Evolutionary conservation across 177 flowering plant genomes (phyloP), one percentile per base, ranked within the genome.

Genomic region (Vitis hybrid): DNA sequence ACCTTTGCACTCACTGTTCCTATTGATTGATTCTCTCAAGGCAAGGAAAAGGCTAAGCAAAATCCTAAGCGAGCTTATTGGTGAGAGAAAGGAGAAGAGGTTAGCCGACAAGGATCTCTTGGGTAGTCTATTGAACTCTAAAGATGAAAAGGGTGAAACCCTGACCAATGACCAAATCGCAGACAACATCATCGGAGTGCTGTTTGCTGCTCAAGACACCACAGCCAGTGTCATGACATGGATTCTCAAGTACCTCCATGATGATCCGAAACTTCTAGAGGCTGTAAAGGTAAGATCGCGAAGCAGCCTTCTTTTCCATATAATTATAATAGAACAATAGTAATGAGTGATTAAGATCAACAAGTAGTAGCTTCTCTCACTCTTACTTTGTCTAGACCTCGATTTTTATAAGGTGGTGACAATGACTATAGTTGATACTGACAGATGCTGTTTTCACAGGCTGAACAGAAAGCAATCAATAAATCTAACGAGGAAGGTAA

Each of bases 161-260:
- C 68, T 93, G 18, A 82, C 60, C 0, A 89, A 88, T 2, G 85
- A 87, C 13, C 94, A 93, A 71, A 89, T 95, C 52, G 82, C 92
- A 0, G 99, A 95, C 75, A 95, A 95, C 79, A 82, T 93, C 14
- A 90, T 95, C 34, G 99, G 99, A 26, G 97, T 88, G 2, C 78
- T 95, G 39, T 95, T 95, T 55, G 99, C 99, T 3, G 99, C 99
- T 14, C 94, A 87, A 66, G 99, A 95, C 68, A 95, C 99, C 0
- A 91, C 99, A 2, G 99, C 99, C 1, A 93, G 98, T 80, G 91
- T 81, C 59, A 78, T 95, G 75, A 93, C 99, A 18, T 95, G 99
- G 99, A 82, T 87, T 67, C 73, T 95, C 71, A 95, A 95, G 82
- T 95, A 83, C 85, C 87, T 95, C 54, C 87, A 84, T 60, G 98